A percentile compares a stretch with the other conserved stretches of the same genome.
phyloP scores from a whole-genome alignment of 495 filamentous ascomycete genomes.

The Tetracladium setigerum region DNA sequence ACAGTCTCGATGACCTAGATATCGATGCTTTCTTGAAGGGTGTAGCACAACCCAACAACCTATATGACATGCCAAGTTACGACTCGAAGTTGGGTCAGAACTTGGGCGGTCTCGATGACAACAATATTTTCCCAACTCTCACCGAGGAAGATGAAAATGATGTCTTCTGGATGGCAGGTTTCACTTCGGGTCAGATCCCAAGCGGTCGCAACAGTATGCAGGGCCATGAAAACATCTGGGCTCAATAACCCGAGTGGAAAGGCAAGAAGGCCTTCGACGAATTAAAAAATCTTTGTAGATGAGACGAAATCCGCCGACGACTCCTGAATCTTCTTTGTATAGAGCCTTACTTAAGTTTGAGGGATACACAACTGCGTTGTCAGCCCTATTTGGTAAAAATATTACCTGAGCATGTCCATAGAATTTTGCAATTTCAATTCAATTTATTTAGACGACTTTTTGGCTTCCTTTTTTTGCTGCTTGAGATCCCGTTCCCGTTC shows the following conservation, averaged over 20 bases:
- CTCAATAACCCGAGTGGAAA: conserved; percentile 24
- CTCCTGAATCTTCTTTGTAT: conserved; percentile 16
- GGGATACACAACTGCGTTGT: too few species aligned
- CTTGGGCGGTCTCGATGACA: conserved; percentile 10
- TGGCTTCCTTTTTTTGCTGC: too few species aligned
- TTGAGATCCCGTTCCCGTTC: too few species aligned
- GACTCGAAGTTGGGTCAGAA: conserved; percentile 8
- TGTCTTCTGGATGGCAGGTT: conserved; percentile 20
- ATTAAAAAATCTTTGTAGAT: conserved; percentile 14
- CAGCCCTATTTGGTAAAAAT: not conserved
- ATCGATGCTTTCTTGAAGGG: conserved; percentile 41
- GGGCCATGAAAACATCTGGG: conserved; percentile 18
- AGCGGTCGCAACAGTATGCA: conserved; percentile 8
- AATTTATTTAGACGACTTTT: not conserved
- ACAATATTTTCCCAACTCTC: conserved; percentile 8
- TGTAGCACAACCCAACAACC: conserved; percentile 3
- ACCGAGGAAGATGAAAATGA: conserved; percentile 18
- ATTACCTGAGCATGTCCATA: conserved; percentile 15
- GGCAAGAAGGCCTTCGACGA: conserved; percentile 24
- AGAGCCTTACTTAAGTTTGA: conserved; percentile 1
- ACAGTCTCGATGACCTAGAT: conserved; percentile 43
- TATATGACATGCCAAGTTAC: conserved; percentile 3
- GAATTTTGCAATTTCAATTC: conserved; percentile 18
- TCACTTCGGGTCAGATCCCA: conserved; percentile 10
- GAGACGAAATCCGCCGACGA: conserved; percentile 16